Evolutionary conservation across 2,329 filamentous ascomycete species (phyloP), one percentile per base, ranked within the genome.

Genomic region (Immersiporthe knoxdaviesiana): DNA sequence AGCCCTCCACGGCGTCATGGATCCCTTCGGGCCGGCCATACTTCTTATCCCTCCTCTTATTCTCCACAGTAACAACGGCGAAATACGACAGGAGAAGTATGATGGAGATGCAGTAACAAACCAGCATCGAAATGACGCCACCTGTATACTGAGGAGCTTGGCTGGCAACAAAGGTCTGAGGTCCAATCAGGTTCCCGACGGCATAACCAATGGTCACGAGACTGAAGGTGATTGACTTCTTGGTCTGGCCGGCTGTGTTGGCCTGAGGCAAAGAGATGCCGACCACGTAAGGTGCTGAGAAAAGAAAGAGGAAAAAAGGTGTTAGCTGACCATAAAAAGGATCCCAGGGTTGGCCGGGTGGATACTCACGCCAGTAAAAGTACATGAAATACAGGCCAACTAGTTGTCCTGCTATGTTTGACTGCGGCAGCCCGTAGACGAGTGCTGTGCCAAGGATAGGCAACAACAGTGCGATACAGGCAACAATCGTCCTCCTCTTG

Each of bases 141-240:
- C 77, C 76, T 1, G 76, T 79, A 63, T 81, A 81, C 56, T 73
- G 77, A 0, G 81, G 81, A 1, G 80, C 79, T 66, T 82, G 78
- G 35, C 77, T 75, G 16, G 75, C 75, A 21, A 77, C 75, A 70
- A 82, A 82, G 0, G 79, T 81, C 71, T 81, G 80, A 1, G 81
- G 80, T 0, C 81, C 81, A 63, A 82, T 81, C 1, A 82, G 71
- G 68, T 82, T 82, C 4, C 79, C 79, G 1, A 80, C 76, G 3
- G 77, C 79, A 65, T 80, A 82, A 1, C 79, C 80, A 59, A 82
- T 79, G 37, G 78, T 78, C 3, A 81, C 74, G 32, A 81, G 77
- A 32, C 78, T 78, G 66, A 79, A 80, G 16, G 79, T 75, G 7
- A 81, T 74, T 21, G 75, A 77, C 68, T 81, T 81, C 74, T 82